phyloP scores from a whole-genome alignment of 768 basidiomycete species.

The Boletus rex-veris region DNA sequence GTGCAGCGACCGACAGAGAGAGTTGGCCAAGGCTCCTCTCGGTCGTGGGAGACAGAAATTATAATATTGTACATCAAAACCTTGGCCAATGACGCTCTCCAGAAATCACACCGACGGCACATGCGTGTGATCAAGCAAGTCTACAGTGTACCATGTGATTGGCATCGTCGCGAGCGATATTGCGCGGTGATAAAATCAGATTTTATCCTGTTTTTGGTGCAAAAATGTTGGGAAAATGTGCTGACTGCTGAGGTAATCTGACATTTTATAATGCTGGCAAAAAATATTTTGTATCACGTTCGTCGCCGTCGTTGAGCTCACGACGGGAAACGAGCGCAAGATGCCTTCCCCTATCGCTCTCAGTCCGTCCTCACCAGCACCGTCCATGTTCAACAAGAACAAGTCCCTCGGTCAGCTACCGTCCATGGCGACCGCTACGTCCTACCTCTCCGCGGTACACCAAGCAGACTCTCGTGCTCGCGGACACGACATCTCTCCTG shows the following conservation, averaged over 20 bases:
- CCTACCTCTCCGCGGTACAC: slow-evolving; percentile 59
- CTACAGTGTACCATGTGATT: too few species aligned
- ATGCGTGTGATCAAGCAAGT: too few species aligned
- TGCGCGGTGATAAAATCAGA: too few species aligned
- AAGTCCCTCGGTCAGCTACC: slow-evolving; percentile 34
- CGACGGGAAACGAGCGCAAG: slow-evolving; percentile 4
- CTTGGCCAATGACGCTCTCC: too few species aligned
- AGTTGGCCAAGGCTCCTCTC: too few species aligned
- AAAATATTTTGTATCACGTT: slow-evolving; percentile 9
- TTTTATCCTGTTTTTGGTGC: neutral
- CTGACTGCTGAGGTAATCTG: slow-evolving; percentile 24
- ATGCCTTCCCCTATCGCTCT: slow-evolving; percentile 67
- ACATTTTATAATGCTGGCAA: slow-evolving; percentile 18
- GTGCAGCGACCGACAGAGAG: too few species aligned
- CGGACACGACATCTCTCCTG: slow-evolving; percentile 43
- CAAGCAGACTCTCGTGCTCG: slow-evolving; percentile 68
- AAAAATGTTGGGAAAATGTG: neutral
- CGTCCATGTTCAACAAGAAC: slow-evolving; percentile 66
- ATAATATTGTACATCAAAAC: too few species aligned
- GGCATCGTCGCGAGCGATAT: too few species aligned
- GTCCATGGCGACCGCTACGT: slow-evolving; percentile 49
- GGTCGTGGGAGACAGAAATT: too few species aligned
- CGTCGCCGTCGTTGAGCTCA: slow-evolving; percentile 9
- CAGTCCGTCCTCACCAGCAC: slow-evolving; percentile 44
- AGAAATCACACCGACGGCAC: too few species aligned